phyloP scores from a whole-genome alignment of 345 rosid genomes.

The Capsella bursapastoris region DNA sequence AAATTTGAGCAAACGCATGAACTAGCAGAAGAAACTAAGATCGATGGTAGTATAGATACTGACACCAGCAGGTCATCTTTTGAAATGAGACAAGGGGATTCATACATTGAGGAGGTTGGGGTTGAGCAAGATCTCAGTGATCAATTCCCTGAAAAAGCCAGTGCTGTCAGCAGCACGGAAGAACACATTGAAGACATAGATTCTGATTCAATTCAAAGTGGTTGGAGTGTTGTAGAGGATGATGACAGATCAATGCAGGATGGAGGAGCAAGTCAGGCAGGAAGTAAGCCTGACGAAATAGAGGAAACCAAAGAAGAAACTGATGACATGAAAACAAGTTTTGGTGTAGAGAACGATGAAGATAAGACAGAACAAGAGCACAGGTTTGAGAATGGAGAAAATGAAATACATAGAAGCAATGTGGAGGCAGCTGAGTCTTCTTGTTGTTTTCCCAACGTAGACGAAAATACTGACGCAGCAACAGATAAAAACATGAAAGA shows the following conservation, averaged over 20 bases:
- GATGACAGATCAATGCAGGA: constrained; percentile 39
- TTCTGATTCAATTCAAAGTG: constrained; percentile 49
- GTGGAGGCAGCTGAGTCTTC: constrained; percentile 45
- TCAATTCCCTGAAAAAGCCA: constrained; percentile 41
- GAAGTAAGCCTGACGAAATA: constrained; percentile 44
- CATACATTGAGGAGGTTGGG: constrained; percentile 42
- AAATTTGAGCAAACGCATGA: constrained; percentile 36
- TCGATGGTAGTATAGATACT: constrained; percentile 37
- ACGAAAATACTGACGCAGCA: constrained; percentile 40
- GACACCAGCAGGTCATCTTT: constrained; percentile 44
- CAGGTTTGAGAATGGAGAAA: constrained; percentile 33
- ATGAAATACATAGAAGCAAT: constrained; percentile 34
- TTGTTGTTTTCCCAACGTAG: constrained; percentile 41
- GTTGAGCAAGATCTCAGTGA: constrained; percentile 47
- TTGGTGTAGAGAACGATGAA: constrained; percentile 33
- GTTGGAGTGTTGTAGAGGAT: constrained; percentile 45
- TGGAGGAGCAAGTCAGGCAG: constrained; percentile 43
- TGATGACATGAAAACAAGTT: constrained; percentile 32
- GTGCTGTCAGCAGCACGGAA: constrained; percentile 40
- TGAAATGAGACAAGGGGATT: constrained; percentile 39
- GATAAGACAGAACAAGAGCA: constrained; percentile 31
- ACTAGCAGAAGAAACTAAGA: constrained; percentile 36
- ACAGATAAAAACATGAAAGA: constrained; percentile 41
- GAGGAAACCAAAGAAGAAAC: constrained; percentile 39
- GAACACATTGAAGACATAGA: constrained; percentile 50